Conservation (phyloP, 768 basidiomycete genomes). For the Tricholomella constricta region DNA sequence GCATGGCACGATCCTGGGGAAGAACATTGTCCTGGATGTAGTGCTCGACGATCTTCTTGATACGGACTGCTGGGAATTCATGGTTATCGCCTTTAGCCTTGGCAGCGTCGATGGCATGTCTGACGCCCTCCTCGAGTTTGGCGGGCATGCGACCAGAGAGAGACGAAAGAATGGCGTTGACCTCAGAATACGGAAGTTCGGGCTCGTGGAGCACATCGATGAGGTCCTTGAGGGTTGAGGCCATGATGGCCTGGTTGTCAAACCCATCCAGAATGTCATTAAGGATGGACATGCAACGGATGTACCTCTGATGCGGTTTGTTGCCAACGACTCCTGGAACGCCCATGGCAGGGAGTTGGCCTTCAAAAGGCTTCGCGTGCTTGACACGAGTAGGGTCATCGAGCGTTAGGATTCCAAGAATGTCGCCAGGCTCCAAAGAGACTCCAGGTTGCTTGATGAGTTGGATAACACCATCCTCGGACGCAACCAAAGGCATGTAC, state of each 20-base stretch:
- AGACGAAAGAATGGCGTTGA: conserved; percentile 78
- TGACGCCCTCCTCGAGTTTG: conserved; percentile 87
- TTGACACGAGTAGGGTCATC: conserved; percentile 97
- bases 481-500: conserved; percentile 97
- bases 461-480: conserved; percentile 92
- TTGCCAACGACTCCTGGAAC: conserved; percentile 82
- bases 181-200: conserved; percentile 88
- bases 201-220: conserved; percentile 78
- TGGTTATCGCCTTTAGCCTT: conserved; percentile 69
- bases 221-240: conserved; percentile 83
- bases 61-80: conserved; percentile 89
- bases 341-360: conserved; percentile 87
- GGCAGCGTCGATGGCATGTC: conserved; percentile 74
- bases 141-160: conserved; percentile 91
- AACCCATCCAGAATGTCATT: conserved; percentile 95
- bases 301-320: conserved; percentile 87
- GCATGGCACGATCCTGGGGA: conserved; percentile 77
- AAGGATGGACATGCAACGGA: conserved; percentile 71
- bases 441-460: conserved; percentile 98
- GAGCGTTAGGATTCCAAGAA: conserved; percentile 93
- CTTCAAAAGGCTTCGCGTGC: conserved; percentile 98
- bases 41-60: conserved; percentile 86
- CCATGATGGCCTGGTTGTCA: conserved; percentile 94
- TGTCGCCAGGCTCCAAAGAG: conserved; percentile 94
- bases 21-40: conserved; percentile 81